These are phyloP conservation scores for Claviceps capensis DNA, from an alignment of 2,329 filamentous ascomycete genomes.

Conservation along the genomic window DNA sequence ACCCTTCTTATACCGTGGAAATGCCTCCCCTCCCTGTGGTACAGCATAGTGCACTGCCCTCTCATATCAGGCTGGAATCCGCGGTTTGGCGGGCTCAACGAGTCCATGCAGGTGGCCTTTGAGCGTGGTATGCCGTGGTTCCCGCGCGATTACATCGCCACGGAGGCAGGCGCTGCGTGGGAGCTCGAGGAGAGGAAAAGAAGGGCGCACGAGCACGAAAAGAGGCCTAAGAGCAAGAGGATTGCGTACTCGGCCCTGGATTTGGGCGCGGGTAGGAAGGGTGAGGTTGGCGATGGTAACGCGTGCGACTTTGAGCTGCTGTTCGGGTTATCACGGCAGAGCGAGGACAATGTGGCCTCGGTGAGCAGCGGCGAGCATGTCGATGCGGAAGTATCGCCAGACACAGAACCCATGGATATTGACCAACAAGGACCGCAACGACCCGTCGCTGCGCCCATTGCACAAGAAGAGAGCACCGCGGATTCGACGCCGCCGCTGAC, in stretches of 20 bases:
- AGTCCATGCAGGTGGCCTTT: slow-evolving; percentile 68
- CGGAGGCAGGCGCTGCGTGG: slow-evolving; percentile 66
- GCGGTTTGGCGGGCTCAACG: slow-evolving; percentile 67
- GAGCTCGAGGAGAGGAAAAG: slow-evolving; percentile 54
- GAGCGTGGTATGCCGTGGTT: slow-evolving; percentile 72
- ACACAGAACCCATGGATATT: slow-evolving; percentile 18
- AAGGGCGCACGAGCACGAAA: slow-evolving; percentile 65
- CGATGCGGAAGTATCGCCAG: slow-evolving; percentile 1
- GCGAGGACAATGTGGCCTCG: background rate
- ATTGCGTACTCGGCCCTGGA: slow-evolving; percentile 61
- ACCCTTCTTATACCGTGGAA: slow-evolving; percentile 82
- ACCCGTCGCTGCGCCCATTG: background rate
- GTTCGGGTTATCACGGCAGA: slow-evolving; percentile 23
- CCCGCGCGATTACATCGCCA: slow-evolving; percentile 71
- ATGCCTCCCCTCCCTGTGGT: slow-evolving; percentile 76
- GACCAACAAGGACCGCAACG: slow-evolving; percentile 10
- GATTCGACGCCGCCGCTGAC: background rate
- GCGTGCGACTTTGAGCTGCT: slow-evolving; percentile 70
- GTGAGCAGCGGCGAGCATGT: slow-evolving; percentile 1
- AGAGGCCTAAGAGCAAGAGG: slow-evolving; percentile 69
- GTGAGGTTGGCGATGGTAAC: slow-evolving; percentile 72
- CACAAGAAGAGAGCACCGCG: background rate
- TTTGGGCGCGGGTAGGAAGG: slow-evolving; percentile 58
- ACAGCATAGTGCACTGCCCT: slow-evolving; percentile 69
- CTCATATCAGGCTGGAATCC: slow-evolving; percentile 69